phyloP scores from a whole-genome alignment of 2,329 filamentous ascomycete species.

The Sporothrix brunneoviolacea region DNA sequence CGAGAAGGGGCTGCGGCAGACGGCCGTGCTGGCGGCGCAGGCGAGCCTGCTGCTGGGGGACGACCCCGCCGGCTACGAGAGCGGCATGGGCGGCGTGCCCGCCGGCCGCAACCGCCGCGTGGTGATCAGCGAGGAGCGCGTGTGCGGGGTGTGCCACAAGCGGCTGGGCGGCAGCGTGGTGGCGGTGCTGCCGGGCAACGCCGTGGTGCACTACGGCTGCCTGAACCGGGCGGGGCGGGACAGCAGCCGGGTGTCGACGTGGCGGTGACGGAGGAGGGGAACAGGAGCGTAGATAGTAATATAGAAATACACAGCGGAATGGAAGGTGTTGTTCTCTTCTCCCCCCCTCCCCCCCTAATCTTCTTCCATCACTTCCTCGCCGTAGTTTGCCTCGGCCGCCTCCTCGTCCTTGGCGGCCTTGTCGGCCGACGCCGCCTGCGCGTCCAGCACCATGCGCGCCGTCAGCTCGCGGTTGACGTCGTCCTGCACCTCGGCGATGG shows the following conservation, averaged over 20 bases:
- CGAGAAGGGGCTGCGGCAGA: constrained; percentile 67
- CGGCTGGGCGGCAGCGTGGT: constrained; percentile 87
- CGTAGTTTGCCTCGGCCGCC: constrained; percentile 79
- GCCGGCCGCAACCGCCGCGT: constrained; percentile 58
- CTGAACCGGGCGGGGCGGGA: constrained; percentile 44
- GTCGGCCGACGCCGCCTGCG: constrained; percentile 37
- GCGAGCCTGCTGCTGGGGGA: constrained; percentile 62
- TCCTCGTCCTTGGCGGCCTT: constrained; percentile 56
- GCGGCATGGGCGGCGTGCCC: constrained; percentile 40
- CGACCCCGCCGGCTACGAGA: neutral
- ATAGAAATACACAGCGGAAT: neutral
- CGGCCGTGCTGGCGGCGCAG: constrained; percentile 72
- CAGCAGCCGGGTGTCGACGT: constrained; percentile 22
- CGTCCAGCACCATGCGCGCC: constrained; percentile 64
- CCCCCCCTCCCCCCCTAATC: constrained; percentile 38
- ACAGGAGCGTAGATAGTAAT: no score
- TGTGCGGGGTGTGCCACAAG: constrained; percentile 92
- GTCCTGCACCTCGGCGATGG: constrained; percentile 54
- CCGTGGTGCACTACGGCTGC: constrained; percentile 77
- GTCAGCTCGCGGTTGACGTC: constrained; percentile 67
- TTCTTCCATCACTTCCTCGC: constrained; percentile 69
- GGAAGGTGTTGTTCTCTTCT: no score
- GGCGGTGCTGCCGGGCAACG: constrained; percentile 77
- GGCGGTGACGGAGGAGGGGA: constrained; percentile 7
- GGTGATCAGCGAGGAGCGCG: constrained; percentile 76